Percentiles rank a stretch among this genome's conserved stretches.
Evolutionary conservation across 2,329 filamentous ascomycete species (phyloP).

Genomic region (Amesomyces nigricolor): DNA sequence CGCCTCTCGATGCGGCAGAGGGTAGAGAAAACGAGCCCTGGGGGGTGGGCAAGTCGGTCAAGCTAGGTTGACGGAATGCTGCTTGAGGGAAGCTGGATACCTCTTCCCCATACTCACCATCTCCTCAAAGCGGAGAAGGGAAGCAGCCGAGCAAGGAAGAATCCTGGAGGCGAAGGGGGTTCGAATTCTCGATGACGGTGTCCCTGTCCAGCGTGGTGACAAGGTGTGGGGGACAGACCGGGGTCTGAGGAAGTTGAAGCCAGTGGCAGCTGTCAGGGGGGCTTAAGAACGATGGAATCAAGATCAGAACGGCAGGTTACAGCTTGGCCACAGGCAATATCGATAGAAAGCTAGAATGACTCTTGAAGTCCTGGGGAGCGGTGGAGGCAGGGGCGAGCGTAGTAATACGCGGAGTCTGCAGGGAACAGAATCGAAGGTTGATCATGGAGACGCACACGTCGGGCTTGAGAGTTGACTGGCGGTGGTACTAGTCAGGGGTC

Average conservation of each 20-base stretch:
- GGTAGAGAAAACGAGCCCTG: constrained; percentile 29
- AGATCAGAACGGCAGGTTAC: constrained; percentile 22
- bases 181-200: constrained; percentile 20
- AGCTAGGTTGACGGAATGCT: constrained; percentile 36
- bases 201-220: constrained; percentile 15
- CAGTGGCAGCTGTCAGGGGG: constrained; percentile 17
- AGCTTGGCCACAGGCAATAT: constrained; percentile 18
- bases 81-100: constrained; percentile 31
- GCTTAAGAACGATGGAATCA: constrained; percentile 18
- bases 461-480: constrained; percentile 17
- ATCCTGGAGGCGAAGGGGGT: constrained; percentile 18
- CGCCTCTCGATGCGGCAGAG: constrained; percentile 27
- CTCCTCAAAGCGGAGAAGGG: constrained; percentile 29
- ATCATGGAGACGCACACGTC: background rate
- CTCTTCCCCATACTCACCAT: constrained; percentile 37
- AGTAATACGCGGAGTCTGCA: constrained; percentile 18
- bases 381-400: constrained; percentile 14
- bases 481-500: constrained; percentile 20
- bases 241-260: constrained; percentile 18
- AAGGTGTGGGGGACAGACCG: constrained; percentile 21
- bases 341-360: constrained; percentile 16
- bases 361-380: constrained; percentile 4
- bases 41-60: constrained; percentile 36
- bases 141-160: constrained; percentile 20
- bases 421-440: constrained; percentile 23